Evolutionary conservation across 2,329 filamentous ascomycete species (phyloP), one percentile per base, ranked within the genome.

Genomic region (Aureobasidium sp.): DNA sequence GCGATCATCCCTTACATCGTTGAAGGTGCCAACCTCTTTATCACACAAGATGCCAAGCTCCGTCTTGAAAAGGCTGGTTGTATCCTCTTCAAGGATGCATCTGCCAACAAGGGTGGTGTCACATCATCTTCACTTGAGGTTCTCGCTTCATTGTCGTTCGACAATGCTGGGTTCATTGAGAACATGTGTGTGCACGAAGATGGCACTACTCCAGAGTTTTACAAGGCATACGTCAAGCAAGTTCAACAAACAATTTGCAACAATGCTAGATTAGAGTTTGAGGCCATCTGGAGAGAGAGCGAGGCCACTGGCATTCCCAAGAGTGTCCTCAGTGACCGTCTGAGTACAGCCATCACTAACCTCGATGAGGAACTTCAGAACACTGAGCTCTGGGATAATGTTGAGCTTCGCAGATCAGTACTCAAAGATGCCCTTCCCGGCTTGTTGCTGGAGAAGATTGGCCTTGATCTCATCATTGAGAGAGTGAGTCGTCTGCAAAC

Each of bases 91-190:
- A 99, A 99, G 79, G 94, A 99, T 75, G 94, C 94, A 5, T 96
- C 91, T 41, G 92, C 93, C 61, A 99, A 99, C 84, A 99, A 99
- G 82, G 94, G 94, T 66, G 94, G 94, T 74, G 94, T 99, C 49
- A 99, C 94, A 0, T 97, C 91, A 0, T 97, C 94, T 0, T 97
- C 94, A 0, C 86, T 97, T 36, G 94, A 99, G 72, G 94, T 99
- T 6, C 84, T 99, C 29, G 94, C 94, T 8, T 94, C 91, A 14
- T 82, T 99, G 62, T 94, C 91, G 44, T 97, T 99, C 72, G 90
- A 99, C 69, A 94, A 99, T 67, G 79, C 85, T 62, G 85, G 87
- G 66, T 99, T 99, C 77, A 83, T 88, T 58, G 81, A 91, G 76
- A 87, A 99, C 81, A 99, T 99, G 94, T 99, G 94, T 76, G 84